phyloP scores from a whole-genome alignment of 2,329 filamentous ascomycete genomes.

The Pleomassaria siparia region DNA sequence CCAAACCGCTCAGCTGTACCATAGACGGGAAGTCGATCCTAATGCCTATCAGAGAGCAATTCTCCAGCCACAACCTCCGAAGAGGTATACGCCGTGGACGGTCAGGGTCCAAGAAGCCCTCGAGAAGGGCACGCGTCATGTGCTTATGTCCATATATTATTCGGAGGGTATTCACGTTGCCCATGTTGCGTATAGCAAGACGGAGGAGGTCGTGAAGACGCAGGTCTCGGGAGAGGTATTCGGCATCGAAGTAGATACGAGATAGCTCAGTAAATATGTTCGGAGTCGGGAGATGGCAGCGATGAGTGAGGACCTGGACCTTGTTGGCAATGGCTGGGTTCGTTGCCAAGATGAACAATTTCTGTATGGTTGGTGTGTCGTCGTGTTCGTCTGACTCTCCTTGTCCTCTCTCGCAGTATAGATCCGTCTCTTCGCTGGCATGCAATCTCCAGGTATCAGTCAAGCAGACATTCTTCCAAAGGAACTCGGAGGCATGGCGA shows the following conservation, averaged over 20 bases:
- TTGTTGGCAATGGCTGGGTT: constrained; percentile 46
- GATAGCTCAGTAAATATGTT: constrained; percentile 49
- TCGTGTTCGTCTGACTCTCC: constrained; percentile 33
- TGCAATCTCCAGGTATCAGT: constrained; percentile 42
- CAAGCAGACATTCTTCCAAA: constrained; percentile 47
- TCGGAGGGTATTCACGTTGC: constrained; percentile 47
- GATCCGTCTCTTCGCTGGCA: constrained; percentile 12
- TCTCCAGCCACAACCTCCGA: constrained; percentile 50
- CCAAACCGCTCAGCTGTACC: constrained; percentile 35
- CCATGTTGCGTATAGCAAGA: constrained; percentile 44
- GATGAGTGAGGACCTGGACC: constrained; percentile 48
- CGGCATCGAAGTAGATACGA: constrained; percentile 41
- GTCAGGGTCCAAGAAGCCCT: constrained; percentile 42
- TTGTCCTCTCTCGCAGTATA: constrained; percentile 14
- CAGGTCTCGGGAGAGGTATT: constrained; percentile 44
- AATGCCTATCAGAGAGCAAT: constrained; percentile 40
- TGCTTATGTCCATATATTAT: constrained; percentile 49
- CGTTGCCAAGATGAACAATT: constrained; percentile 46
- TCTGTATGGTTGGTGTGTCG: constrained; percentile 48
- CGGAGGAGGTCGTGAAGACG: constrained; percentile 43
- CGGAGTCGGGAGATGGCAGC: constrained; percentile 50
- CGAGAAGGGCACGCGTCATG: constrained; percentile 43
- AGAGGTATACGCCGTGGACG: constrained; percentile 33
- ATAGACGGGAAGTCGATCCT: constrained; percentile 16
- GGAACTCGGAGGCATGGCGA: constrained; percentile 36